Base-by-base conservation (phyloP, 2,329 filamentous ascomycete genomes). In the Ophiosphaerella korrae region DNA sequence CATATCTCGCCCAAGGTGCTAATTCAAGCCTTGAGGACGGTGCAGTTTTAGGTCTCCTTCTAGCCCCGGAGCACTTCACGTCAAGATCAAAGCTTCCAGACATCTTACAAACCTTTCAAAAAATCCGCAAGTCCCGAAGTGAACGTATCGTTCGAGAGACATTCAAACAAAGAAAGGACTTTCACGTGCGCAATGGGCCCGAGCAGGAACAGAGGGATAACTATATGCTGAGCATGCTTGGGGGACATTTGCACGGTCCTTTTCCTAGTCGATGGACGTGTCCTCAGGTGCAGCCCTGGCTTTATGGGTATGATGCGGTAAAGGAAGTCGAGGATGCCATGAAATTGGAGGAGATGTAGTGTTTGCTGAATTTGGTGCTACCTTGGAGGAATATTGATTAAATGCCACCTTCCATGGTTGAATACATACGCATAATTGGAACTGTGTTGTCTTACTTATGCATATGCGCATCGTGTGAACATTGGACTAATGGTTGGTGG, bases 11-110 rank as follows among this genome's bases (percentile, higher is more conserved):
- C 3, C 67, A 72, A 42, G 67, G 87, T 0, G 87, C 87, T 12
- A 88, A 88, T 63, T 85, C 81, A 0, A 82, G 83, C 0, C 76
- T 90, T 1, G 87, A 90, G 63, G 87, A 90, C 45, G 87, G 86
- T 0, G 85, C 86, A 0, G 84, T 87, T 0, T 71, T 89, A 0
- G 87, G 86, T 0, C 75, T 78, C 1, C 62, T 88, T 1, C 72
- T 89, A 11, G 54, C 61, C 0, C 57, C 49, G 4, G 42, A 54
- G 26, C 32, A 59, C 45, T 57, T 66, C 24, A 53, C 37, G 1
- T 48, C 49, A 7, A 59, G 59, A n/a, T 31, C 51, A 2, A 48
- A 58, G 21, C 56, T 74, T 3, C 73, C 78, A 0, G 60, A 70
- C 13, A 74, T 75, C 1, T 58, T 82, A n/a, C 63, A 67, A 11